These are phyloP conservation scores for Boletus insuetus DNA, from an alignment of 768 basidiomycete species.

Conservation along the genomic window DNA sequence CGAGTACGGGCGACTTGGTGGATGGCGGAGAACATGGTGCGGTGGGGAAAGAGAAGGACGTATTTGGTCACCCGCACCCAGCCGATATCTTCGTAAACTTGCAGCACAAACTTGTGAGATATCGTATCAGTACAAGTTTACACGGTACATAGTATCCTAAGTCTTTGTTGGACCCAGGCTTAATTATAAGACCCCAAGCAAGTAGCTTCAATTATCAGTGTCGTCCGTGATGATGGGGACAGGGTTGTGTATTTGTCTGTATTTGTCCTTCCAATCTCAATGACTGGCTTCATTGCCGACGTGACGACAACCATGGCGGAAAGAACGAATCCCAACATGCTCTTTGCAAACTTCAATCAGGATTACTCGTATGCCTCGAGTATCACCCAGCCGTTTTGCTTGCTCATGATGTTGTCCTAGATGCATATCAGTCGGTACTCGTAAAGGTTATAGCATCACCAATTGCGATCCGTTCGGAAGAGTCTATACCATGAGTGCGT, in stretches of 20 bases:
- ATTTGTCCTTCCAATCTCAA: constrained; percentile 19
- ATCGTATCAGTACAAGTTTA: too few species aligned
- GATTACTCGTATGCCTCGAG: constrained; percentile 75
- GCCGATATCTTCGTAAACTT: too few species aligned
- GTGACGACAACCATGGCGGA: constrained; percentile 34
- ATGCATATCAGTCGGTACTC: constrained; percentile 92
- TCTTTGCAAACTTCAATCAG: constrained; percentile 96
- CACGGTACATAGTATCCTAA: too few species aligned
- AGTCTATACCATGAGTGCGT: constrained; percentile 92
- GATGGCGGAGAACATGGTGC: constrained; percentile 18
- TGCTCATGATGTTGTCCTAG: constrained; percentile 33
- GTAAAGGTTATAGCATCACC: constrained; percentile 94
- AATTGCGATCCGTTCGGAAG: constrained; percentile 98
- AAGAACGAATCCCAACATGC: constrained; percentile 48
- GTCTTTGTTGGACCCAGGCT: too few species aligned
- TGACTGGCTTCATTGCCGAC: neutral
- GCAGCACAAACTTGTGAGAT: too few species aligned
- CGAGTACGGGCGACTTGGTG: constrained; percentile 16
- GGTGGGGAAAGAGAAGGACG: constrained; percentile 46
- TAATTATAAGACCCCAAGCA: too few species aligned
- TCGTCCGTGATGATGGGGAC: neutral
- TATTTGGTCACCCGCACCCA: too few species aligned
- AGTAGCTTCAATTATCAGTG: too few species aligned
- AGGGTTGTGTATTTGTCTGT: constrained; percentile 8
- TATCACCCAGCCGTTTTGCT: neutral